A percentile compares a stretch with the other conserved stretches of the same genome.
phyloP scores from a whole-genome alignment of 805 yeast species.

The Saccharomycopsis sp. region DNA sequence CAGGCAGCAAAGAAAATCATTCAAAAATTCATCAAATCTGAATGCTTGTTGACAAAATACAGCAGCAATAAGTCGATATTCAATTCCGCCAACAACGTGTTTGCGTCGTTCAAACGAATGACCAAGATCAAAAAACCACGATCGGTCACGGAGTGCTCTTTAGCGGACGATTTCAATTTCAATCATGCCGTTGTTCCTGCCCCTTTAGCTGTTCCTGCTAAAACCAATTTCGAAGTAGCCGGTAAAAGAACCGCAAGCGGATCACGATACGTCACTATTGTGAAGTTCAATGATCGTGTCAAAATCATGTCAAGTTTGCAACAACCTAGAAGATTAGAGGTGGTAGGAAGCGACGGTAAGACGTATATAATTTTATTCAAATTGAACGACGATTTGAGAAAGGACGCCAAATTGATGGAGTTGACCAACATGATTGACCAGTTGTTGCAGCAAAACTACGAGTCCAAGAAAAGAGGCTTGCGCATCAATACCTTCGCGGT shows the following conservation, averaged over 20 bases:
- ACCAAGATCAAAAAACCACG: constrained; percentile 22
- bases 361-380: constrained; percentile 74
- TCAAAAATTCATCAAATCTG: constrained; percentile 6
- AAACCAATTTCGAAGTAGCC: constrained; percentile 57
- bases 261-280: constrained; percentile 46
- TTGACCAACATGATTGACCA: constrained; percentile 82
- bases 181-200: constrained; percentile 37
- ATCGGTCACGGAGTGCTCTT: constrained; percentile 22
- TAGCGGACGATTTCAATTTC: constrained; percentile 38
- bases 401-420: constrained; percentile 92
- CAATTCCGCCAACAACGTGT: constrained; percentile 25
- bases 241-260: constrained; percentile 40
- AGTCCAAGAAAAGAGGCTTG: constrained; percentile 65
- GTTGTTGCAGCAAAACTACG: constrained; percentile 56
- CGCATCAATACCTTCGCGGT: constrained; percentile 80
- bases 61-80: constrained; percentile 21
- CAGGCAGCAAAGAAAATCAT: constrained; percentile 24
- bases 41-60: constrained; percentile 14
- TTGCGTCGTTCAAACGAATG: constrained; percentile 26
- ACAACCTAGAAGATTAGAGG: constrained; percentile 70
- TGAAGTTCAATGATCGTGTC: constrained; percentile 59
- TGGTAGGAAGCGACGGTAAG: constrained; percentile 75
- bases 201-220: constrained; percentile 65
- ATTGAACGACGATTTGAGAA: constrained; percentile 83
- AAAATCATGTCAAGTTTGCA: constrained; percentile 76